Evolutionary conservation across 805 yeast species (phyloP).

Genomic region (Metschnikowia amazonensis): DNA sequence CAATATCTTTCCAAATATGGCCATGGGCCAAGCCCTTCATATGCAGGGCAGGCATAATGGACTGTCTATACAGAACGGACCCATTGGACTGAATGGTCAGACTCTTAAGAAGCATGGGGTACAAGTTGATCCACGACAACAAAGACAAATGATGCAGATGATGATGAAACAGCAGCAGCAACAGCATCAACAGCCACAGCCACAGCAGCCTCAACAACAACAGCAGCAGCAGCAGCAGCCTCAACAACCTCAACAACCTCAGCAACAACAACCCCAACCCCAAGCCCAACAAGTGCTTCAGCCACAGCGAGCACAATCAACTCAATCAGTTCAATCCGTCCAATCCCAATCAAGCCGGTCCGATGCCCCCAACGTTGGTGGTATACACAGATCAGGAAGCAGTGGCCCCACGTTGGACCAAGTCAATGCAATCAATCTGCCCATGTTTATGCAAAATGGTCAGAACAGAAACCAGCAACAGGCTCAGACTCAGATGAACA

Average conservation of each 20-base stretch:
- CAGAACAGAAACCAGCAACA: conserved; percentile 41
- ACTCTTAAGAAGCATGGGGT: conserved; percentile 1
- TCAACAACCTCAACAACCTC: conserved; percentile 19
- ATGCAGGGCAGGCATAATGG: conserved; percentile 3
- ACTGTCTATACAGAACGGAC: conserved; percentile 3
- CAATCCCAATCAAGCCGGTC: conserved; percentile 4
- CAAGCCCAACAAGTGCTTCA: conserved; percentile 13
- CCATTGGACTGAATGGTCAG: neutral
- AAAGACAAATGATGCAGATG: conserved; percentile 24
- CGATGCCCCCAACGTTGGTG: neutral
- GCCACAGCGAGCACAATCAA: conserved; percentile 8
- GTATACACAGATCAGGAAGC: neutral
- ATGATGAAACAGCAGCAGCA: conserved; percentile 24
- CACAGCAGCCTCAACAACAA: conserved; percentile 20
- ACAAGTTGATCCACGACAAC: conserved; percentile 16
- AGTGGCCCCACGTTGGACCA: conserved; percentile 15
- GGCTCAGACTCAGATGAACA: conserved; percentile 50
- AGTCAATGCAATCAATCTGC: conserved; percentile 24
- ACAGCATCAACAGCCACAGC: conserved; percentile 19
- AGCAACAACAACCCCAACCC: conserved; percentile 19
- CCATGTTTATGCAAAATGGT: conserved; percentile 24
- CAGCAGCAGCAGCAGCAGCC: neutral
- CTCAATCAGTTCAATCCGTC: conserved; percentile 7
- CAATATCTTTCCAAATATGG: conserved; percentile 19
- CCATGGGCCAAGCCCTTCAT: conserved; percentile 13